Base-by-base conservation (phyloP, 176 grass and related monocot genomes). In the Themeda triandra region DNA sequence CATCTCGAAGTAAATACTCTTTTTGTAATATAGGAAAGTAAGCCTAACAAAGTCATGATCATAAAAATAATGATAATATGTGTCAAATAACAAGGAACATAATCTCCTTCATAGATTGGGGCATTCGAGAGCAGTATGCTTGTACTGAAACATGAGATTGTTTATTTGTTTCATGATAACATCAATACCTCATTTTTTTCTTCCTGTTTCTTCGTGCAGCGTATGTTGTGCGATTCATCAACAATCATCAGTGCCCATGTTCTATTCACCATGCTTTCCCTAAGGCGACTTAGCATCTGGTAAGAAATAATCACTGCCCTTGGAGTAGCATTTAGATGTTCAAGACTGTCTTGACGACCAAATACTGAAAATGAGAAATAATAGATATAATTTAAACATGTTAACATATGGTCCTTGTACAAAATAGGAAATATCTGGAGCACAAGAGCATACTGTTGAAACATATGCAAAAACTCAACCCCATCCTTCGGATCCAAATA, bases 191-290 rank as follows among this genome's bases (percentile, higher is more conserved):
- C 91, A 58, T 88, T 67, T 85, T 87, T 93, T 81, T 98, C 91
- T 40, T 84, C 77, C 88, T 14, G 25, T 30, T 85, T 85, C 82
- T 77, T 86, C 53, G 92, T 95, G 87, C 95, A 98, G 58, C 95
- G 95, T 88, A 98, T 82, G 73, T 98, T 98, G 73, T 98, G 95
- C 27, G 95, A 98, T 93, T 98, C 95, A 83, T 98, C 95, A 81
- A 95, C 54, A 73, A 98, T 95, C 91, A 98, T 90, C 83, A 98
- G 68, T 78, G 90, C 93, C 95, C 95, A 98, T 58, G 87, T 82
- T 79, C 83, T 90, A 71, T 77, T 82, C 46, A 81, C 37, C 91
- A 95, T 95, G 79, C 92, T 93, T 73, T 84, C 85, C 54, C 58
- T 82, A 69, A 98, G 91, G 44, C 81, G 87, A 81, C 75, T 93